A percentile compares a stretch with the other conserved stretches of the same genome.
Conservation (phyloP, 2,329 filamentous ascomycete species). For the Epichloe sibirici region DNA sequence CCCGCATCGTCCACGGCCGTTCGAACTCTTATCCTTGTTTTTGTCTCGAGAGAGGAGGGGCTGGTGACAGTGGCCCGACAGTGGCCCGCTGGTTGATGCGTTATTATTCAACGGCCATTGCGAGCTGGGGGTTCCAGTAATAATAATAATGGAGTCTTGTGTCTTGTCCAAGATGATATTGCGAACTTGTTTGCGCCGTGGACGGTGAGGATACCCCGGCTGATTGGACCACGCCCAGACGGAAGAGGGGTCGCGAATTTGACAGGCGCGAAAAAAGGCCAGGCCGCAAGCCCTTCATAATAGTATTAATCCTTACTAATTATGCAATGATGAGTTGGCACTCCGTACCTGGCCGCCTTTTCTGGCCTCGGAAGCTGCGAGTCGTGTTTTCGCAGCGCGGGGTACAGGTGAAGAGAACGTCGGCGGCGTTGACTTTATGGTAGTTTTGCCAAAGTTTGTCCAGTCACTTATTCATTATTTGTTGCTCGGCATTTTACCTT, state of each 20-base stretch:
- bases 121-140: slow-evolving; percentile 1
- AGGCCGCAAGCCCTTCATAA: slow-evolving; percentile 16
- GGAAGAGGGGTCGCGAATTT: slow-evolving; percentile 6
- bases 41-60: slow-evolving; percentile 2
- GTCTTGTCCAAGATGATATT: slow-evolving; percentile 2
- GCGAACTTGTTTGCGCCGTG: slow-evolving; percentile 3
- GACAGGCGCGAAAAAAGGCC: slow-evolving; percentile 5
- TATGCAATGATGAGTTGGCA: slow-evolving; percentile 70
- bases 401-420: slow-evolving; percentile 1
- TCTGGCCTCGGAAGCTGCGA: slow-evolving; percentile 6
- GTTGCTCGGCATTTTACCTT: not conserved
- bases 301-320: slow-evolving; percentile 21
- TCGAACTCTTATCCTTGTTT: not conserved
- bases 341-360: slow-evolving; percentile 6
- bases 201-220: slow-evolving; percentile 13
- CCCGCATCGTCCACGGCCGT: not conserved
- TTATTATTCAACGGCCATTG: slow-evolving; percentile 7
- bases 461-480: not conserved
- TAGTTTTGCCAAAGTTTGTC: not conserved
- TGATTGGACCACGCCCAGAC: slow-evolving; percentile 12
- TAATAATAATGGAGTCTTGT: not conserved
- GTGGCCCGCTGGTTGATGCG: slow-evolving; percentile 6
- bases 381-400: slow-evolving; percentile 2
- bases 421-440: slow-evolving; percentile 2
- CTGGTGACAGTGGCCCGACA: slow-evolving; percentile 4